Percentiles rank a stretch among this genome's conserved stretches.
Evolutionary conservation across 2,329 filamentous ascomycete genomes (phyloP).

Genomic region (Penicillium sp.): DNA sequence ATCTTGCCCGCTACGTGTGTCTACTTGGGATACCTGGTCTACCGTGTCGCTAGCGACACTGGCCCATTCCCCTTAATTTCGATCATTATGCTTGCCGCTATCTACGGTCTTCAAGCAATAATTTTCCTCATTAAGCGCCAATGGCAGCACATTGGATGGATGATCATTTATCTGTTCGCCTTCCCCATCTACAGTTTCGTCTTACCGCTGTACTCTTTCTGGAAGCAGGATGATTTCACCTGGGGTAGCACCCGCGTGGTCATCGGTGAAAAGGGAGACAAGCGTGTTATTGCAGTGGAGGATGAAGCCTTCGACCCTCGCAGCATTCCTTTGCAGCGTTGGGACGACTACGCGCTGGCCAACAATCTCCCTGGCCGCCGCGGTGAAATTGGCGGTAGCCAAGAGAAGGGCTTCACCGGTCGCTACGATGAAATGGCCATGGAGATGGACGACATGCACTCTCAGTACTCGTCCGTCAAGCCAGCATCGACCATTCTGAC

Average conservation of each 20-base stretch:
- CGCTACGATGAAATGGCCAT: constrained; percentile 70
- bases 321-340: constrained; percentile 88
- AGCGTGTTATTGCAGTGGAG: constrained; percentile 80
- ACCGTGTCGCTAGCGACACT: constrained; percentile 64
- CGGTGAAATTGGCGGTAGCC: constrained; percentile 64
- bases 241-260: constrained; percentile 99
- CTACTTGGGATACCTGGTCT: constrained; percentile 86
- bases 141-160: constrained; percentile 99
- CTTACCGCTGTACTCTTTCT: constrained; percentile 95
- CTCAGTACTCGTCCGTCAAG: constrained; percentile 89
- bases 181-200: constrained; percentile 92
- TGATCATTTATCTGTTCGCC: constrained; percentile 97
- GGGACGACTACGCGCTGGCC: constrained; percentile 88
- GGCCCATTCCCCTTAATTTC: constrained; percentile 84
- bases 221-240: constrained; percentile 98
- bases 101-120: constrained; percentile 92
- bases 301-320: constrained; percentile 87
- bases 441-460: constrained; percentile 98
- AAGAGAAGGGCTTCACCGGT: constrained; percentile 56
- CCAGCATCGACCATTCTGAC: constrained; percentile 81
- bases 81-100: constrained; percentile 80
- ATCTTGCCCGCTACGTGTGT: constrained; percentile 85
- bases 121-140: constrained; percentile 97
- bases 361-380: constrained; percentile 92
- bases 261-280: constrained; percentile 86